A percentile compares a stretch with the other conserved stretches of the same genome.
phyloP scores from a whole-genome alignment of 2,329 filamentous ascomycete species.

The Penicillium sp. region DNA sequence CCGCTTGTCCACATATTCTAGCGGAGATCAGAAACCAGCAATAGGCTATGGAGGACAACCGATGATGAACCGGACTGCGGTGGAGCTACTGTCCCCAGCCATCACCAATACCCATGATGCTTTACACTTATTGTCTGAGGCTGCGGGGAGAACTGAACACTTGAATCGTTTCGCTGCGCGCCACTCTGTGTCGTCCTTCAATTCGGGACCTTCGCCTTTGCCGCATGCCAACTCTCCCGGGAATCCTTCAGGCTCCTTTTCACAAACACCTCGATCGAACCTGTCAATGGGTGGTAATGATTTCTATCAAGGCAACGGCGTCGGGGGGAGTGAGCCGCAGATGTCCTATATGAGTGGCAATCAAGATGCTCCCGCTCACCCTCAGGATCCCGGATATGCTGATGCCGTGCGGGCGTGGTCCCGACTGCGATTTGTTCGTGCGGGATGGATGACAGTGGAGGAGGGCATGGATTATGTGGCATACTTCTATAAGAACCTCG shows the following conservation, averaged over 20 bases:
- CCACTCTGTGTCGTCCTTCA: conserved; percentile 38
- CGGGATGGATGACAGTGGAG: conserved; percentile 90
- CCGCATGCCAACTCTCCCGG: conserved; percentile 33
- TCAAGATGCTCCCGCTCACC: conserved; percentile 24
- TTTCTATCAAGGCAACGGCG: conserved; percentile 43
- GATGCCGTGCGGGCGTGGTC: conserved; percentile 83
- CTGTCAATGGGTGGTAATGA: conserved; percentile 43
- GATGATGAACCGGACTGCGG: conserved; percentile 55
- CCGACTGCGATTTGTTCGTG: conserved; percentile 86
- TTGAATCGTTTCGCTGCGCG: conserved; percentile 39
- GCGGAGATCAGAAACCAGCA: conserved; percentile 21
- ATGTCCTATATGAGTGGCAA: conserved; percentile 26
- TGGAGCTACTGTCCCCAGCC: conserved; percentile 56
- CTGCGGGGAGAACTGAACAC: conserved; percentile 53
- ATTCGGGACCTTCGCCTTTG: conserved; percentile 35
- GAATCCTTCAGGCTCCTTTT: conserved; percentile 33
- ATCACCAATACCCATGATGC: conserved; percentile 92
- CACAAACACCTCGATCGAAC: conserved; percentile 36
- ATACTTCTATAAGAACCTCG: conserved; percentile 90
- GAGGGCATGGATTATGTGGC: conserved; percentile 92
- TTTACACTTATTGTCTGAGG: conserved; percentile 83
- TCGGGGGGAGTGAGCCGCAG: conserved; percentile 25
- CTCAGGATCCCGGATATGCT: conserved; percentile 39
- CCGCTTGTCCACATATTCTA: conserved; percentile 24
- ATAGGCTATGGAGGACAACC: conserved; percentile 46